Percentiles rank a stretch among this genome's conserved stretches.
Conservation (phyloP, 2,329 filamentous ascomycete species). For the Tolypocladium ophioglossoides region DNA sequence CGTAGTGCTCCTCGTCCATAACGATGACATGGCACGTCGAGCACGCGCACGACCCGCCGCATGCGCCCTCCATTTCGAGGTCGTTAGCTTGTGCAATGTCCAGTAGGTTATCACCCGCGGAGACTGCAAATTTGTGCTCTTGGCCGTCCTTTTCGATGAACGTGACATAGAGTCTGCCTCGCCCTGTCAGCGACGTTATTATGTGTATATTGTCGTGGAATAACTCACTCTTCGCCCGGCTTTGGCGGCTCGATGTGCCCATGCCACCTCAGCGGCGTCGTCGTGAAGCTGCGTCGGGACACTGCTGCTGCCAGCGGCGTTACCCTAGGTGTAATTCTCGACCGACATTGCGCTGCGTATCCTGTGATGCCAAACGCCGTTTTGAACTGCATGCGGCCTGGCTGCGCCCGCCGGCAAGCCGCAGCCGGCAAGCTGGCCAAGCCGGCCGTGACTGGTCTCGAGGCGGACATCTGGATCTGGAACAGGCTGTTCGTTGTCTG, state of each 20-base stretch:
- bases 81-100: slow-evolving; percentile 94
- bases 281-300: slow-evolving; percentile 50
- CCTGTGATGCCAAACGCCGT: slow-evolving; percentile 2
- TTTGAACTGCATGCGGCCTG: slow-evolving; percentile 10
- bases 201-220: background rate
- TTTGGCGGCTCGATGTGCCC: slow-evolving; percentile 77
- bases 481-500: background rate
- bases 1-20: slow-evolving; percentile 59
- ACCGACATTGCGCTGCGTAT: slow-evolving; percentile 11
- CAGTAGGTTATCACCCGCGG: slow-evolving; percentile 81
- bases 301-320: slow-evolving; percentile 7
- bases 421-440: slow-evolving; percentile 20
- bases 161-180: slow-evolving; percentile 65
- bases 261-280: slow-evolving; percentile 50
- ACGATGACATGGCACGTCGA: slow-evolving; percentile 91
- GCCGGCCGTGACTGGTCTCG: slow-evolving; percentile 21
- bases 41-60: slow-evolving; percentile 87
- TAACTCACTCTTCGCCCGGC: slow-evolving; percentile 79
- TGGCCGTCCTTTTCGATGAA: slow-evolving; percentile 87
- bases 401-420: slow-evolving; percentile 17
- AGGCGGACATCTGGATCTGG: slow-evolving; percentile 16
- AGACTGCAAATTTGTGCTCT: slow-evolving; percentile 66
- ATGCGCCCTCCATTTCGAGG: slow-evolving; percentile 97
- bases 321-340: slow-evolving; percentile 4
- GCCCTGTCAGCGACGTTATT: slow-evolving; percentile 2